phyloP scores from a whole-genome alignment of 140 eudicot genomes.

The Flaveria floridana region DNA sequence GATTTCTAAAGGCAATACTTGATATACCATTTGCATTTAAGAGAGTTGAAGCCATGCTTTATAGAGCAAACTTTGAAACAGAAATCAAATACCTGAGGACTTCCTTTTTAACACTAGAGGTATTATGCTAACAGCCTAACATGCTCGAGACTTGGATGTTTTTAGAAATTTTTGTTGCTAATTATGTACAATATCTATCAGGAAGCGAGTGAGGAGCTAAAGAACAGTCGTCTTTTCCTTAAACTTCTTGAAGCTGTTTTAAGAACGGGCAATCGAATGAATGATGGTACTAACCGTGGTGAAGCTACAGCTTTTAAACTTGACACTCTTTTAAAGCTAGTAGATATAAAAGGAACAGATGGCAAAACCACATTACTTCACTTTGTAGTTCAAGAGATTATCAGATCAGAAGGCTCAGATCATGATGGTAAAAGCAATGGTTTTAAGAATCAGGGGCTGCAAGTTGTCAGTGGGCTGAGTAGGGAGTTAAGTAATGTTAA shows the following conservation, averaged over 20 bases:
- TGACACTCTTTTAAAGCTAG: conserved; percentile 76
- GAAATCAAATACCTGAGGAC: conserved; percentile 74
- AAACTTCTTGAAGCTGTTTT: conserved; percentile 97
- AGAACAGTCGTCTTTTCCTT: conserved; percentile 81
- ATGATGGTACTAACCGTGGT: conserved; percentile 91
- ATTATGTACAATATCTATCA: conserved; percentile 36
- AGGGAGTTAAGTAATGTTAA: conserved; percentile 70
- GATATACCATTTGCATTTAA: conserved; percentile 88
- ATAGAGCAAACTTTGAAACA: conserved; percentile 79
- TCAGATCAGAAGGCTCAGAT: conserved; percentile 61
- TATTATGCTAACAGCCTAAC: conserved; percentile 20
- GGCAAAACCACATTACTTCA: conserved; percentile 93
- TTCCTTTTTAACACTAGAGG: conserved; percentile 79
- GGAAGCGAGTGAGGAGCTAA: conserved; percentile 81
- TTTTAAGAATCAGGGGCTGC: conserved; percentile 66
- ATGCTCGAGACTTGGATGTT: neutral
- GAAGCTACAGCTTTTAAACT: conserved; percentile 92
- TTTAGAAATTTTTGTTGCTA: conserved; percentile 8
- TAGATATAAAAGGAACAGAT: conserved; percentile 90
- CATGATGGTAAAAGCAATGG: conserved; percentile 40
- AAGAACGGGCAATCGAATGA: conserved; percentile 90
- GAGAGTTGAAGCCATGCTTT: conserved; percentile 95
- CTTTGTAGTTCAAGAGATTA: conserved; percentile 97
- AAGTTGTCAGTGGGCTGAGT: conserved; percentile 72
- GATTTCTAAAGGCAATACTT: conserved; percentile 73